These are phyloP conservation scores for Rubia balearica DNA, from an alignment of 305 asterid species.

Conservation along the genomic window DNA sequence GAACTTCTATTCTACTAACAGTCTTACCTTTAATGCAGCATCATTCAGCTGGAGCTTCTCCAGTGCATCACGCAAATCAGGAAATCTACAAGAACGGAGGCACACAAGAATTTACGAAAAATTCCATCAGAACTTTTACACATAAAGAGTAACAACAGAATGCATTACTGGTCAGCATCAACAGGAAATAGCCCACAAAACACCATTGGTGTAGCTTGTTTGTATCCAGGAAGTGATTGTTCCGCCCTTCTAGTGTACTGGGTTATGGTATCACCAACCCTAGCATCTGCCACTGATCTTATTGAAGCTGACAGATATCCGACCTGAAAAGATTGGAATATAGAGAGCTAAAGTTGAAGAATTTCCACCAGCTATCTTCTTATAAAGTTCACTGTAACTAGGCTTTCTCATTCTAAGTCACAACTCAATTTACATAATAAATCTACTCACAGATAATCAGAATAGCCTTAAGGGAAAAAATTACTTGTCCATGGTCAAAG, in stretches of 20 bases:
- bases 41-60: slow-evolving; percentile 95
- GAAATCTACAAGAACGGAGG: slow-evolving; percentile 44
- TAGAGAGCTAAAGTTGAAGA: neutral
- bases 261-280: slow-evolving; percentile 97
- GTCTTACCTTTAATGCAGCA: slow-evolving; percentile 87
- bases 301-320: slow-evolving; percentile 95
- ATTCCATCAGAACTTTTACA: slow-evolving; percentile 5
- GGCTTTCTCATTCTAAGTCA: neutral
- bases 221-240: slow-evolving; percentile 87
- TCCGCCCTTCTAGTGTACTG: slow-evolving; percentile 74
- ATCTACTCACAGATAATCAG: neutral
- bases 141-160: slow-evolving; percentile 15
- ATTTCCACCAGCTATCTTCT: neutral
- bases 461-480: neutral
- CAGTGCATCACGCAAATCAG: slow-evolving; percentile 92
- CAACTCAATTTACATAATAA: neutral
- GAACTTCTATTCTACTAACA: too few species aligned
- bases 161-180: slow-evolving; percentile 86
- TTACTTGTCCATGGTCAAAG: neutral
- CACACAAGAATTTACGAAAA: slow-evolving; percentile 14
- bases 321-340: slow-evolving; percentile 42
- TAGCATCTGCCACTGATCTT: slow-evolving; percentile 97
- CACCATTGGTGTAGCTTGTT: slow-evolving; percentile 98
- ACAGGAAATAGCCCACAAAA: slow-evolving; percentile 97
- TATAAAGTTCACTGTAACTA: neutral